A percentile compares a stretch with the other conserved stretches of the same genome.
Evolutionary conservation across 2,329 filamentous ascomycete genomes (phyloP).

Genomic region (Xylariaceae sp.): DNA sequence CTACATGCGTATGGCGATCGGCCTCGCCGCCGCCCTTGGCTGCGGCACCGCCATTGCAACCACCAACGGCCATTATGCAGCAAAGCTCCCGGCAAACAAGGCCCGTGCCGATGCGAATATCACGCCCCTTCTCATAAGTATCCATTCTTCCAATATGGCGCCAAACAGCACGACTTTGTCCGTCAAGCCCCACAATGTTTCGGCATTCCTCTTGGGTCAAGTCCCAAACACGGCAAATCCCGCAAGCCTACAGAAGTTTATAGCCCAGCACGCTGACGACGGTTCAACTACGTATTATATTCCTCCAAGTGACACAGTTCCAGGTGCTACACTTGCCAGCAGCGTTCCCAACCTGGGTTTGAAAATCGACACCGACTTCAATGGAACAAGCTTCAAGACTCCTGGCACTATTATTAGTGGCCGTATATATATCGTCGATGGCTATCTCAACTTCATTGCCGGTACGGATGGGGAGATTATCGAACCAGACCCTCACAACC

Average conservation of each 20-base stretch:
- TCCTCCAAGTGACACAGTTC: neutral
- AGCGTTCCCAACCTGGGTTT: neutral
- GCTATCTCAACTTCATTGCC: constrained; percentile 10
- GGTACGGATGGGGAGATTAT: neutral
- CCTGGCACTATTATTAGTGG: constrained; percentile 15
- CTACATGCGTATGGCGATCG: neutral
- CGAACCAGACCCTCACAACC: constrained; percentile 19
- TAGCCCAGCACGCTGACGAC: constrained; percentile 5
- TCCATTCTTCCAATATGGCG: neutral
- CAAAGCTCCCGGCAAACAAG: neutral
- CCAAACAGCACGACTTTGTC: neutral
- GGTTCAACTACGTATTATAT: constrained; percentile 11
- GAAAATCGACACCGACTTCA: neutral
- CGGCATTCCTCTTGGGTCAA: constrained; percentile 10
- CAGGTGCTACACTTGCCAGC: neutral
- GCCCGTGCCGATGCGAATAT: neutral
- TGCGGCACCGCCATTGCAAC: neutral
- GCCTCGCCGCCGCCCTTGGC: neutral
- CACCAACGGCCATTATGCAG: neutral
- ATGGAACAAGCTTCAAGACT: constrained; percentile 11
- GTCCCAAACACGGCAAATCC: neutral
- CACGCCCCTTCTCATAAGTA: neutral
- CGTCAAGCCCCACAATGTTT: neutral
- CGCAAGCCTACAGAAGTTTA: neutral
- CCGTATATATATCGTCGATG: constrained; percentile 17